Evolutionary conservation across 768 basidiomycete genomes (phyloP).

Genomic region (Mycena pura): DNA sequence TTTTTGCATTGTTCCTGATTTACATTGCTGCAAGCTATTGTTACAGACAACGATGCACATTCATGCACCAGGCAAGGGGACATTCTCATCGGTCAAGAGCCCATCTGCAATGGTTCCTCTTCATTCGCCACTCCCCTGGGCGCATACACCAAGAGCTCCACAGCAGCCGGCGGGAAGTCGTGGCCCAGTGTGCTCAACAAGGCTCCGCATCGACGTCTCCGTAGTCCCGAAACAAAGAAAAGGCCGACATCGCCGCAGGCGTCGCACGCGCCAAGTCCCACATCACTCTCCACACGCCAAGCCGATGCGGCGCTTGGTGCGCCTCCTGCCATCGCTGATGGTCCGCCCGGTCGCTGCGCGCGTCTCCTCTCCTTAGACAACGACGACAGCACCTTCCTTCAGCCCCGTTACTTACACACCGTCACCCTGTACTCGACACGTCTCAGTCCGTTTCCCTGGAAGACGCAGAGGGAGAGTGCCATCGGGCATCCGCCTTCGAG

Average conservation of each 20-base stretch:
- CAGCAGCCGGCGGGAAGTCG: conserved; percentile 40
- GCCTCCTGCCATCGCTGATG: conserved; percentile 5
- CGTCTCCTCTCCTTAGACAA: conserved; percentile 38
- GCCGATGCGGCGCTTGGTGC: conserved; percentile 17
- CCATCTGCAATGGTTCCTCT: conserved; percentile 6
- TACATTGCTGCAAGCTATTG: too few relatives aligned
- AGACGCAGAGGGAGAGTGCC: conserved; percentile 29
- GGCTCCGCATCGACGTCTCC: conserved; percentile 40
- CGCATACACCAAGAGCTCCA: conserved; percentile 7
- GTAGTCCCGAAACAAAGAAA: conserved; percentile 16
- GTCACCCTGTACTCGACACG: conserved; percentile 37
- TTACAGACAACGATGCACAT: too few relatives aligned
- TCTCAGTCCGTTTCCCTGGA: conserved; percentile 49
- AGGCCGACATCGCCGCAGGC: neutral
- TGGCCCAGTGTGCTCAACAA: conserved; percentile 38
- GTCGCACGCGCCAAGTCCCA: conserved; percentile 28
- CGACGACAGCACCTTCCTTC: conserved; percentile 39
- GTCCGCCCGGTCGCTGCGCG: conserved; percentile 1
- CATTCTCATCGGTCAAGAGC: conserved; percentile 13
- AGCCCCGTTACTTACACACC: conserved; percentile 32
- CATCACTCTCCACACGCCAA: conserved; percentile 24
- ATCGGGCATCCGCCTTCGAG: conserved; percentile 32
- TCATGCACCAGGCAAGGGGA: conserved; percentile 36
- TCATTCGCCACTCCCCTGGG: neutral
- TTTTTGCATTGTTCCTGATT: too few relatives aligned